Evolutionary conservation across 2,329 filamentous ascomycete species (phyloP), one percentile per base, ranked within the genome.

Genomic region (Xylariaceae sp.): DNA sequence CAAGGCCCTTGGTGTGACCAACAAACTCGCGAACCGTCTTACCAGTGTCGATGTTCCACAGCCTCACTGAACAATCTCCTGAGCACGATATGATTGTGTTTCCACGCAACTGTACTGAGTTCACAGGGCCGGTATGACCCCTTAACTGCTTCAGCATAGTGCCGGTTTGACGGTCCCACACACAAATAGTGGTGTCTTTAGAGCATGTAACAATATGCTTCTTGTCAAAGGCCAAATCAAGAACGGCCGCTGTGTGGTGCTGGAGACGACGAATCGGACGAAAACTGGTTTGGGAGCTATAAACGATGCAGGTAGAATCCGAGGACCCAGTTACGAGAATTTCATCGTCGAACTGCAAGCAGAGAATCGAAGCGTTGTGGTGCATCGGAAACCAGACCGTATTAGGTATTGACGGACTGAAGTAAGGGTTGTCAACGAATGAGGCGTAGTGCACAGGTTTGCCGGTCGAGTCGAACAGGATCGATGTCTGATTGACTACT

Each of bases 241-340:
- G 82, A 45, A 99, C 92, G 55, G 94, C 93, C 3, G 91, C 91
- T 4, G 84, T 85, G 76, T 99, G 94, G 63, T 88, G 86, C 39
- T 78, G 77, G 11, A 99, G 85, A 37, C 90, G 88, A 53, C 84
- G 86, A 61, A 96, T 85, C 0, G 94, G 92, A 60, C 84, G 81
- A 73, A 93, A 97, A 44, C 89, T 83, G 18, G 84, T 83, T 64
- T 86, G 85, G 67, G 97, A 85, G 67, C 92, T 88, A 84, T 96
- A 96, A 18, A 99, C 83, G 62, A 99, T 95, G 75, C 92, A 95
- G 35, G 88, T 91, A 55, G 86, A 86, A 74, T 99, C 94, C 0
- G 92, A 97, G 6, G 92, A 97, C 54, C 94, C 94, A 2, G 94
- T 97, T 13, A 97, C 92, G 68, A 99, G 86, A 64, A 97, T 96